Conservation (phyloP, 2,329 filamentous ascomycete species). For the Aspergillus versicolor region DNA sequence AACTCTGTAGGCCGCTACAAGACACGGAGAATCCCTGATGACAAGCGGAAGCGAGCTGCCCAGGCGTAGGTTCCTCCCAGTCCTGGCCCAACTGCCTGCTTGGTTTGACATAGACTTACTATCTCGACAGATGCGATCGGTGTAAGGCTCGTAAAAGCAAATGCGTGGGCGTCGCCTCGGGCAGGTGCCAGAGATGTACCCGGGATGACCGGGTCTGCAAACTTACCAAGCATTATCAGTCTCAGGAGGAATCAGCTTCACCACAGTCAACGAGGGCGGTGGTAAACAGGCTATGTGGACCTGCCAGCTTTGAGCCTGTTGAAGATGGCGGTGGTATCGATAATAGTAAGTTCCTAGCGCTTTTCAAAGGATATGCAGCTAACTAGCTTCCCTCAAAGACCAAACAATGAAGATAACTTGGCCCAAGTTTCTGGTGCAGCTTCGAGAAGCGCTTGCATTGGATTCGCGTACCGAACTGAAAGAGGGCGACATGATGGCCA, state of each 20-base stretch:
- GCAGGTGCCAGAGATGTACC: slow-evolving; percentile 24
- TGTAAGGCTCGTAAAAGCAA: slow-evolving; percentile 39
- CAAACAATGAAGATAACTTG: slow-evolving; percentile 6
- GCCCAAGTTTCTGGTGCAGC: slow-evolving; percentile 15
- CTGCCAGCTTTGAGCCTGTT: neutral
- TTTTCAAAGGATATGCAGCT: slow-evolving; percentile 4
- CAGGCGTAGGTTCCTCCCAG: neutral
- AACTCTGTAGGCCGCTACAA: neutral
- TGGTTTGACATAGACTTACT: too few relatives aligned
- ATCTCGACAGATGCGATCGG: slow-evolving; percentile 27
- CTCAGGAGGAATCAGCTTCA: neutral
- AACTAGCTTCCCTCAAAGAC: neutral
- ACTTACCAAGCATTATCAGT: neutral
- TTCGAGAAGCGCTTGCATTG: slow-evolving; percentile 20
- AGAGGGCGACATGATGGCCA: slow-evolving; percentile 13
- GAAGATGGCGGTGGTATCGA: neutral
- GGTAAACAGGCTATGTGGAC: neutral
- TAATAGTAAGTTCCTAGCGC: neutral
- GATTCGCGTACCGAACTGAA: slow-evolving; percentile 6
- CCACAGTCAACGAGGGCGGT: neutral
- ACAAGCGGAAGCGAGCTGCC: neutral
- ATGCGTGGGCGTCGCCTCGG: slow-evolving; percentile 29
- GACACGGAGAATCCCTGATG: neutral
- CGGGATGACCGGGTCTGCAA: neutral
- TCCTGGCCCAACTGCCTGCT: too few relatives aligned